Conservation (phyloP, 1,139 yeast genomes). For the Diutina rugosa region DNA sequence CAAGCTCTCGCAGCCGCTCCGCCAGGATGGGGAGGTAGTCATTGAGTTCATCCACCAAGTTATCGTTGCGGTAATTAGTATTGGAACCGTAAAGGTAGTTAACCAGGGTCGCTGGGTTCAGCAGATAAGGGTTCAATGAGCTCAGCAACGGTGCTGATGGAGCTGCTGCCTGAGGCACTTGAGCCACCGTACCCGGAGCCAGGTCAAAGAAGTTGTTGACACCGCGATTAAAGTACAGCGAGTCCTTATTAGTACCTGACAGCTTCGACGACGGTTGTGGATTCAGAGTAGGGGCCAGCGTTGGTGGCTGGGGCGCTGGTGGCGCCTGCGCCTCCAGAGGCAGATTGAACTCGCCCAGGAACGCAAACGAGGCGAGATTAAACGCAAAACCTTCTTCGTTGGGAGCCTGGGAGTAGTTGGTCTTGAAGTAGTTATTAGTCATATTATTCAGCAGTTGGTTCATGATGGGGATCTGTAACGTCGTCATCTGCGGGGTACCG, state of each 20-base stretch:
- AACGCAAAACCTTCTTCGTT: constrained; percentile 18
- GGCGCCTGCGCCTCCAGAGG: not conserved
- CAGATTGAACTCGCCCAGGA: constrained; percentile 4
- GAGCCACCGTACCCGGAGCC: not conserved
- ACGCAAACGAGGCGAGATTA: constrained; percentile 23
- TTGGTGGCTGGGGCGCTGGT: not conserved
- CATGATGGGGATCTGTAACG: constrained; percentile 19
- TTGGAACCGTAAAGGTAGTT: constrained; percentile 33
- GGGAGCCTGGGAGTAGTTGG: constrained; percentile 12
- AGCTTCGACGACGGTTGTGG: not conserved
- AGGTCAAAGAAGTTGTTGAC: constrained; percentile 8
- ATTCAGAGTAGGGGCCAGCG: not conserved
- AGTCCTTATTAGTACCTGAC: not conserved
- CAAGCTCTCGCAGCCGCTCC: constrained; percentile 36
- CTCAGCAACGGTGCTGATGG: constrained; percentile 4
- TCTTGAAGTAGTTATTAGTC: constrained; percentile 22
- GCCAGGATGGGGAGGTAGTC: constrained; percentile 22
- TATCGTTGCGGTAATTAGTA: constrained; percentile 25
- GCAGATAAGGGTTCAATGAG: constrained; percentile 14
- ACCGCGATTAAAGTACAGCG: constrained; percentile 4
- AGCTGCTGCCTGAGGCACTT: not conserved
- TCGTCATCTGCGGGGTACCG: not conserved
- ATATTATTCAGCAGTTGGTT: constrained; percentile 19
- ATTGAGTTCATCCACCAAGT: constrained; percentile 21
- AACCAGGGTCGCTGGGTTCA: constrained; percentile 27